Percentiles rank a stretch among this genome's conserved stretches.
These are phyloP conservation scores for Metschnikowia lochheadii DNA, from an alignment of 805 yeast genomes.

Conservation along the genomic window DNA sequence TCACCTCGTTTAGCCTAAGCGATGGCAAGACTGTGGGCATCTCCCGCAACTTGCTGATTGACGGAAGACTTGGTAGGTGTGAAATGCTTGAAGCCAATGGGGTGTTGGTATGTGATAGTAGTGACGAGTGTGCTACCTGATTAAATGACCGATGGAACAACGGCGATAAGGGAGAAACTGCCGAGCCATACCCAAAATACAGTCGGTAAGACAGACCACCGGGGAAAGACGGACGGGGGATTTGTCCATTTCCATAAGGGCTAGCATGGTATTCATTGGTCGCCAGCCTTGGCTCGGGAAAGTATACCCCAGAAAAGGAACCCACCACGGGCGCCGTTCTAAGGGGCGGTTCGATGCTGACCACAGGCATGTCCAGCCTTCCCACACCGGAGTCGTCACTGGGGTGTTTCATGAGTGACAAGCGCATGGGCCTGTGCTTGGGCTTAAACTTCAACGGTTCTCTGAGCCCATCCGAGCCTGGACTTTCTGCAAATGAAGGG, in stretches of 20 bases:
- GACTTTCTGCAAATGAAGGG: conserved; percentile 7
- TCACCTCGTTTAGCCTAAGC: not conserved
- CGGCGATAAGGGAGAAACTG: conserved; percentile 38
- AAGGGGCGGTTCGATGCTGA: conserved; percentile 11
- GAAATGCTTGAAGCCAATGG: not conserved
- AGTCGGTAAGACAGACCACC: conserved; percentile 1
- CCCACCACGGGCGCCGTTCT: conserved; percentile 27
- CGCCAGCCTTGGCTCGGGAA: conserved; percentile 16
- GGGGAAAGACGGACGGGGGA: not conserved
- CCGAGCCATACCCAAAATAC: conserved; percentile 13
- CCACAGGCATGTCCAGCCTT: not conserved
- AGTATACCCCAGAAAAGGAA: conserved; percentile 5
- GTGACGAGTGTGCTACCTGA: conserved; percentile 13
- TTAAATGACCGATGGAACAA: conserved; percentile 36
- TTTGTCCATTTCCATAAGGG: not conserved
- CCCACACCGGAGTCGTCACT: conserved; percentile 3
- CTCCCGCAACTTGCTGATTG: not conserved
- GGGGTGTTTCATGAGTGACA: conserved; percentile 28
- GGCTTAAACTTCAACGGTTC: conserved; percentile 29
- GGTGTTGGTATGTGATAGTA: not conserved
- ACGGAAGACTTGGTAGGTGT: not conserved
- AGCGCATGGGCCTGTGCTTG: conserved; percentile 38
- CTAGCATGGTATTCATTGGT: conserved; percentile 1
- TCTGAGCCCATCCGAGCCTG: conserved; percentile 7
- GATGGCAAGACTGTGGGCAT: not conserved